Percentiles rank a stretch among this genome's conserved stretches.
phyloP scores from a whole-genome alignment of 73 alveolate genomes.

The Halteria grandinella region DNA sequence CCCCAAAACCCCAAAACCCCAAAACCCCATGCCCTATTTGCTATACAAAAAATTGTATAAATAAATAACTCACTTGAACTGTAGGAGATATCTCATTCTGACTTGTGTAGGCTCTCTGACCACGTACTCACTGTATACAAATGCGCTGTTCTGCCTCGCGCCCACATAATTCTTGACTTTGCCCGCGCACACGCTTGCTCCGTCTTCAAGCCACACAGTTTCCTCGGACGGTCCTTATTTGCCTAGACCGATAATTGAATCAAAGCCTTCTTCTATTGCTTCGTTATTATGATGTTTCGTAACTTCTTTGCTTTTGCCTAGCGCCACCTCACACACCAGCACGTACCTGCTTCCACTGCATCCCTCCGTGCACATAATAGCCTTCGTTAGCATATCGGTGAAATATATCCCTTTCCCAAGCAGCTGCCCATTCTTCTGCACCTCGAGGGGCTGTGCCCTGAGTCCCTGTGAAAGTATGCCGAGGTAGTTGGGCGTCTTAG shows the following conservation, averaged over 20 bases:
- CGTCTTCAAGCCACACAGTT: constrained; percentile 28
- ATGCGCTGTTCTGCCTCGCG: constrained; percentile 47
- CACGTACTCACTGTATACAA: constrained; percentile 84
- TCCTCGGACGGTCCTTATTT: constrained; percentile 22
- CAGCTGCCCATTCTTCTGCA: constrained; percentile 81
- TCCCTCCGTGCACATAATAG: constrained; percentile 70
- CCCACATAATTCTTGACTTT: neutral
- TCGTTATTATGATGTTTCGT: constrained; percentile 44
- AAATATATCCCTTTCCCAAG: constrained; percentile 96
- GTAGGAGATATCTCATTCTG: constrained; percentile 71
- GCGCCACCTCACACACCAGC: constrained; percentile 94
- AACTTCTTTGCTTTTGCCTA: constrained; percentile 83
- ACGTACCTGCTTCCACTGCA: constrained; percentile 63
- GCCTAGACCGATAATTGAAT: neutral
- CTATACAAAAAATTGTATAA: too few relatives aligned
- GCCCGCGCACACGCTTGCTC: constrained; percentile 29
- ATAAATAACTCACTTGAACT: constrained; percentile 42
- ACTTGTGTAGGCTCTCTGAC: constrained; percentile 85
- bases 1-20: too few relatives aligned
- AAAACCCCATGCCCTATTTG: too few relatives aligned
- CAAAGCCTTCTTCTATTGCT: neutral
- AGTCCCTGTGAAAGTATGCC: constrained; percentile 89
- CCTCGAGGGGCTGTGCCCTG: constrained; percentile 94
- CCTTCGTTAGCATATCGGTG: constrained; percentile 86
- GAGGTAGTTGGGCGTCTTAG: constrained; percentile 83